phyloP scores from a whole-genome alignment of 768 basidiomycete species.

The Russula sp. region DNA sequence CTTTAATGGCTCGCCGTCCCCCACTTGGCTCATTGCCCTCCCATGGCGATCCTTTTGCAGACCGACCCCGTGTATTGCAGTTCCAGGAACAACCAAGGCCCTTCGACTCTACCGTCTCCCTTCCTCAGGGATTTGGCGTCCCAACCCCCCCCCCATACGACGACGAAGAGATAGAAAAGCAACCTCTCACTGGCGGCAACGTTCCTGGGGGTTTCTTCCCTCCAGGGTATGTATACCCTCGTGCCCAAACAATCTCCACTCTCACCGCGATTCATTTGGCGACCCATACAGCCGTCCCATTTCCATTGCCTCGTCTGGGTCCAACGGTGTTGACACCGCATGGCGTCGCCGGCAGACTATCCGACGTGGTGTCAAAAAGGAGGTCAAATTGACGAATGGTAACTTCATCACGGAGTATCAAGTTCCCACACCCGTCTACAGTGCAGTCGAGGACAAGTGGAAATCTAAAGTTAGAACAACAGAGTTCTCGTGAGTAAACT shows the following conservation, averaged over 20 bases:
- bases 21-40: slow-evolving; percentile 29
- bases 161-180: slow-evolving; percentile 74
- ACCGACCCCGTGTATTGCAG: slow-evolving; percentile 55
- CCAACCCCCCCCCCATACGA: slow-evolving; percentile 37
- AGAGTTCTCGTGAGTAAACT: slow-evolving; percentile 79
- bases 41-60: slow-evolving; percentile 66
- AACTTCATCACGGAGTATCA: slow-evolving; percentile 89
- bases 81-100: slow-evolving; percentile 54
- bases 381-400: slow-evolving; percentile 88
- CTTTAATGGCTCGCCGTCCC: slow-evolving; percentile 28
- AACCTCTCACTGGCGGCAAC: slow-evolving; percentile 60
- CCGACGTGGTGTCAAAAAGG: slow-evolving; percentile 89
- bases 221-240: slow-evolving; percentile 48
- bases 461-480: slow-evolving; percentile 56
- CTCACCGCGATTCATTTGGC: slow-evolving; percentile 37
- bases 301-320: slow-evolving; percentile 34
- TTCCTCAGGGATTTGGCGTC: slow-evolving; percentile 46
- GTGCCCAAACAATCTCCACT: slow-evolving; percentile 3
- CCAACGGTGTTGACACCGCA: slow-evolving; percentile 34
- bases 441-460: slow-evolving; percentile 79
- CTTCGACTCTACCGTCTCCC: slow-evolving; percentile 52
- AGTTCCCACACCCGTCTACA: slow-evolving; percentile 78
- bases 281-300: slow-evolving; percentile 58
- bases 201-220: slow-evolving; percentile 68
- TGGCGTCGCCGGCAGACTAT: slow-evolving; percentile 82